Percentiles rank a stretch among this genome's conserved stretches.
Evolutionary conservation across 2,329 filamentous ascomycete species (phyloP).

Genomic region (Fusarium gaditjirri): DNA sequence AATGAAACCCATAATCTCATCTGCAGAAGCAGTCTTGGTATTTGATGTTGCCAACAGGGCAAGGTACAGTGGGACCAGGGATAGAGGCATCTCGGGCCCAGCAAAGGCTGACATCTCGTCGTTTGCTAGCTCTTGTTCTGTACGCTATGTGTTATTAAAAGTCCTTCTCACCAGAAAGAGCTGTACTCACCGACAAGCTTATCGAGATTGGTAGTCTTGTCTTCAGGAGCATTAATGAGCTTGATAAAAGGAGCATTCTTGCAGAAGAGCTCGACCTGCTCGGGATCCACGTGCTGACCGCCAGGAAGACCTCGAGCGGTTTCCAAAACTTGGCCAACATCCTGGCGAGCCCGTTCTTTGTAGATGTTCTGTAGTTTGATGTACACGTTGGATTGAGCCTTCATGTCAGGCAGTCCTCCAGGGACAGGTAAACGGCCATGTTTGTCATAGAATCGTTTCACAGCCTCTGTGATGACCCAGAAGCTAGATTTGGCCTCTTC

Average conservation of each 20-base stretch:
- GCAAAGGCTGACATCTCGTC: constrained; percentile 63
- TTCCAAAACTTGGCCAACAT: constrained; percentile 78
- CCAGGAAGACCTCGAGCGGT: constrained; percentile 65
- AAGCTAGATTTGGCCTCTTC: constrained; percentile 70
- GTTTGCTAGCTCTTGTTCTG: constrained; percentile 65
- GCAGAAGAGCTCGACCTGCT: constrained; percentile 91
- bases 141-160: background rate
- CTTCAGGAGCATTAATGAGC: constrained; percentile 71
- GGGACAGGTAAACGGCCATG: constrained; percentile 83
- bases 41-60: constrained; percentile 68
- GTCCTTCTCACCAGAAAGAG: background rate
- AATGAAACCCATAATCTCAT: constrained; percentile 64
- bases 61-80: constrained; percentile 76
- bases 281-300: constrained; percentile 68
- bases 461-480: constrained; percentile 87
- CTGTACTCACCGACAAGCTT: constrained; percentile 64
- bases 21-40: constrained; percentile 55
- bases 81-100: constrained; percentile 62
- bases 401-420: constrained; percentile 95
- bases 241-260: constrained; percentile 95
- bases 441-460: constrained; percentile 79
- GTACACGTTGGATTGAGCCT: constrained; percentile 90
- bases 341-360: constrained; percentile 84
- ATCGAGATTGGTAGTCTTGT: constrained; percentile 59
- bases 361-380: constrained; percentile 92